Evolutionary conservation across 1,139 yeast genomes (phyloP).

Genomic region (Arxiozyma bovina): DNA sequence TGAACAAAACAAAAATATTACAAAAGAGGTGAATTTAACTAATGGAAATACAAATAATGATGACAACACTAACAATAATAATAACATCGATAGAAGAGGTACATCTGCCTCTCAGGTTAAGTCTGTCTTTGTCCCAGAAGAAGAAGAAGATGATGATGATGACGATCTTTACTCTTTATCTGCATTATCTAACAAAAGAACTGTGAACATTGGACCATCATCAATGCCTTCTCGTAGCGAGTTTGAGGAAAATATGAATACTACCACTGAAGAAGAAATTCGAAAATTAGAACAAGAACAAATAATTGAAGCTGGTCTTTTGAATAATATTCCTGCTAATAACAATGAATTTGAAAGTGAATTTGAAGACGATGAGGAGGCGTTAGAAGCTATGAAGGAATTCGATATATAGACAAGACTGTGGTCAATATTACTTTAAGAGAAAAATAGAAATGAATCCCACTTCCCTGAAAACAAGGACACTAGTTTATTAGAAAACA

Average conservation of each 20-base stretch:
- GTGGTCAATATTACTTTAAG: background rate
- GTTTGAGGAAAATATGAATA: background rate
- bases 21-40: background rate
- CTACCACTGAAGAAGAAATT: background rate
- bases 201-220: background rate
- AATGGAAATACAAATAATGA: slow-evolving; percentile 3
- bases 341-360: slow-evolving; percentile 4
- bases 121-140: slow-evolving; percentile 2
- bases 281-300: slow-evolving; percentile 1
- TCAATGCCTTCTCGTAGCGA: background rate
- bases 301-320: background rate
- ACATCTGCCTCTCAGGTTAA: background rate
- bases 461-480: background rate
- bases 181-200: background rate
- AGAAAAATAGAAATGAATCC: background rate
- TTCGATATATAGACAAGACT: slow-evolving; percentile 8
- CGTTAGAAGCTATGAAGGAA: slow-evolving; percentile 23
- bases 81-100: slow-evolving; percentile 1
- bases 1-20: background rate
- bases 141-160: slow-evolving; percentile 10
- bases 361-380: slow-evolving; percentile 24
- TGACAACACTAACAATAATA: no score
- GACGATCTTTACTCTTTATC: slow-evolving; percentile 7
- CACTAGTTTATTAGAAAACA: no score
- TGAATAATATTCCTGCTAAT: background rate